These are phyloP conservation scores for Tricholoma saponaceum DNA, from an alignment of 768 basidiomycete species.

Conservation along the genomic window DNA sequence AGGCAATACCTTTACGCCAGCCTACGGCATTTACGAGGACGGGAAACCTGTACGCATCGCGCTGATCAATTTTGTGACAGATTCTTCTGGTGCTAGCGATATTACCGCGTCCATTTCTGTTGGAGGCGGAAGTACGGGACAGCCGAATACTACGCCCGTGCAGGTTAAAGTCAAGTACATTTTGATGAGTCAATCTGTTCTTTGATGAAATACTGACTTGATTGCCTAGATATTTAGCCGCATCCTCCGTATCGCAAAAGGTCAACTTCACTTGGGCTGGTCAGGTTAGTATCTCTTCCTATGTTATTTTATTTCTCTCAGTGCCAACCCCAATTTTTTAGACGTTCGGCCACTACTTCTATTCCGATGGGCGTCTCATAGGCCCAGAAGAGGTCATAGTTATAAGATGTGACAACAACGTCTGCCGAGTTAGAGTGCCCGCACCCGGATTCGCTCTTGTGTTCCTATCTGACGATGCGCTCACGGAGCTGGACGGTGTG, in stretches of 20 bases:
- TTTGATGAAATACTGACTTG: slow-evolving; percentile 14
- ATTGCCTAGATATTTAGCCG: slow-evolving; percentile 45
- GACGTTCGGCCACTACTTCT: slow-evolving; percentile 57
- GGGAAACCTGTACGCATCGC: slow-evolving; percentile 56
- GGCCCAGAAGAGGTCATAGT: slow-evolving; percentile 49
- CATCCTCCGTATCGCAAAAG: slow-evolving; percentile 47
- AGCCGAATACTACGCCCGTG: slow-evolving; percentile 34
- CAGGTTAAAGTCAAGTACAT: slow-evolving; percentile 56
- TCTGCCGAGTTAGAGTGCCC: slow-evolving; percentile 58
- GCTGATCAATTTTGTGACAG: slow-evolving; percentile 70
- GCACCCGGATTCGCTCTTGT: slow-evolving; percentile 71
- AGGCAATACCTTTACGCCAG: slow-evolving; percentile 54
- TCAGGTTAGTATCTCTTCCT: slow-evolving; percentile 40
- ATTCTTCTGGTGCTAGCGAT: slow-evolving; percentile 53
- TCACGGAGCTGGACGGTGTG: slow-evolving; percentile 28
- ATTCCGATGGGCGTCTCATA: slow-evolving; percentile 60
- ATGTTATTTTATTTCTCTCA: too few species aligned
- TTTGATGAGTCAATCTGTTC: neutral
- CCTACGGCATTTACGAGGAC: slow-evolving; percentile 73
- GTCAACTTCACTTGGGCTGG: slow-evolving; percentile 61
- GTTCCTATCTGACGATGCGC: slow-evolving; percentile 48
- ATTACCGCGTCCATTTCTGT: slow-evolving; percentile 49
- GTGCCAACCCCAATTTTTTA: slow-evolving; percentile 16
- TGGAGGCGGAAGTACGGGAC: slow-evolving; percentile 34
- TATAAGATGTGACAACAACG: slow-evolving; percentile 51